phyloP scores from a whole-genome alignment of 208 protist species.

The Porcisia hertigi region DNA sequence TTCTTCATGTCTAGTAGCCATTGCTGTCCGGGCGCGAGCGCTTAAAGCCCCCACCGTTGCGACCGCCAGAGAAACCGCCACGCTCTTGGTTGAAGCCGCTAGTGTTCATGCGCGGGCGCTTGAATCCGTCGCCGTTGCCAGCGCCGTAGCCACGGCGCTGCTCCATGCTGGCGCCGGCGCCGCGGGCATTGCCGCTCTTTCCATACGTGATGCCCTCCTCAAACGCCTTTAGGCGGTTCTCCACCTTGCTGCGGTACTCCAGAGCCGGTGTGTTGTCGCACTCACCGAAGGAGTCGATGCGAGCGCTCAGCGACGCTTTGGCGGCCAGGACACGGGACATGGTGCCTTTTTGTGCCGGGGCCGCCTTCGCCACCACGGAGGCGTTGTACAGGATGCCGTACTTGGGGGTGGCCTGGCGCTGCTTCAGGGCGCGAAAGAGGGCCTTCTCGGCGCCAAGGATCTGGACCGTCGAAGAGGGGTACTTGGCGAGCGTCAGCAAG shows the following conservation, averaged over 20 bases:
- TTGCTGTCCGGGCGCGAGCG: slow-evolving; percentile 12
- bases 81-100: slow-evolving; percentile 22
- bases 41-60: slow-evolving; percentile 19
- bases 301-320: slow-evolving; percentile 97
- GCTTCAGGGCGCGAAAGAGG: slow-evolving; percentile 98
- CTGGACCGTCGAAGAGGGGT: slow-evolving; percentile 98
- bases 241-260: slow-evolving; percentile 92
- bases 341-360: slow-evolving; percentile 94
- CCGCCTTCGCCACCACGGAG: slow-evolving; percentile 95
- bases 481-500: slow-evolving; percentile 98
- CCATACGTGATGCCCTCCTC: slow-evolving; percentile 90
- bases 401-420: slow-evolving; percentile 99
- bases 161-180: slow-evolving; percentile 65
- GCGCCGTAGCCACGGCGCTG: slow-evolving; percentile 47
- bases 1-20: slow-evolving; percentile 7
- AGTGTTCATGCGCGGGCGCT: slow-evolving; percentile 46
- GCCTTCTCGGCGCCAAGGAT: slow-evolving; percentile 99
- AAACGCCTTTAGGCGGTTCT: slow-evolving; percentile 87
- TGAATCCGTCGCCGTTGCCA: slow-evolving; percentile 52
- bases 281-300: slow-evolving; percentile 98
- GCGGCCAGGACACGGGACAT: slow-evolving; percentile 97
- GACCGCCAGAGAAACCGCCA: not conserved
- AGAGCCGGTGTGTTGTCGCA: slow-evolving; percentile 82
- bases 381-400: slow-evolving; percentile 99
- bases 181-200: slow-evolving; percentile 87